A percentile compares a stretch with the other conserved stretches of the same genome.
Conservation (phyloP, 129 eudicot species). For the Pittosporum tobira region DNA sequence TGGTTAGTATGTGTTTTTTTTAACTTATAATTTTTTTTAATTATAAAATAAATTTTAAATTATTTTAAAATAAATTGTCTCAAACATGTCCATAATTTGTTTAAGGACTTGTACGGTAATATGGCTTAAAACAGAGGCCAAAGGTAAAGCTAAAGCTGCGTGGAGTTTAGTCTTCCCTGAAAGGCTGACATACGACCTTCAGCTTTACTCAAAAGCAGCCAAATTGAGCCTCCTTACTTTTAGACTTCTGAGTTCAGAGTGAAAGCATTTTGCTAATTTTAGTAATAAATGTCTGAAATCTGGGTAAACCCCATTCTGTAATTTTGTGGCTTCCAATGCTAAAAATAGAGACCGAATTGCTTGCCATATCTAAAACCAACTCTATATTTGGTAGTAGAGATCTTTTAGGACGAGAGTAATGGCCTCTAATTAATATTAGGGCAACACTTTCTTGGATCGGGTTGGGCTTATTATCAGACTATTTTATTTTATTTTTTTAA, state of each 20-base stretch:
- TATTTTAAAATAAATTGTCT: no score
- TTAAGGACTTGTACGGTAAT: neutral
- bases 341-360: slow-evolving; percentile 8
- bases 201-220: neutral
- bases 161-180: neutral
- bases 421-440: no score
- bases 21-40: no score
- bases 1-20: no score
- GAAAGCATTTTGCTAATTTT: no score
- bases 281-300: slow-evolving; percentile 7
- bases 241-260: neutral
- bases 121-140: neutral
- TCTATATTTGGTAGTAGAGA: no score
- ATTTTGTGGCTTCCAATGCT: neutral
- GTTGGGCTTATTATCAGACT: no score
- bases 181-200: neutral
- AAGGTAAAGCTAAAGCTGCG: neutral
- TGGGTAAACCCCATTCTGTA: neutral
- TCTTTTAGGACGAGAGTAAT: no score
- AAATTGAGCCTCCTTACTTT: neutral
- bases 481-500: neutral
- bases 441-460: no score
- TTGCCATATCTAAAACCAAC: no score
- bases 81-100: no score
- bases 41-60: no score